phyloP scores from a whole-genome alignment of 148 eudicot genomes.

The Chenopodium berlandieri region DNA sequence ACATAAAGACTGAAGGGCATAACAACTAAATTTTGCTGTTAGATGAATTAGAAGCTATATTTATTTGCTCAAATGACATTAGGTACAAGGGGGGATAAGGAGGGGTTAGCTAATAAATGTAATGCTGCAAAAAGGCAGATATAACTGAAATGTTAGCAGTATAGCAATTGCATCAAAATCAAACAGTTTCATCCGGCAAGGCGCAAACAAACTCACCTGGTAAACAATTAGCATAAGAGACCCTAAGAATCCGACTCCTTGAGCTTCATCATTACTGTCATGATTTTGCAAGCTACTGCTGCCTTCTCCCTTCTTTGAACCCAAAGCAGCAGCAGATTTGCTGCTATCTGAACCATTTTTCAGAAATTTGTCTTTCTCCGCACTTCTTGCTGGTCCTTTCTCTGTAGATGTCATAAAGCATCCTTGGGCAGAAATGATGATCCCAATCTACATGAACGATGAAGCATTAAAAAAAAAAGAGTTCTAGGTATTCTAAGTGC shows the following conservation, averaged over 20 bases:
- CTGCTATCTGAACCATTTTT: slow-evolving; percentile 28
- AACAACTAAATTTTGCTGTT: not conserved
- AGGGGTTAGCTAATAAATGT: too few species aligned
- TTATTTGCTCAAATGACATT: too few species aligned
- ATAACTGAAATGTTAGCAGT: not conserved
- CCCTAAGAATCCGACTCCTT: slow-evolving; percentile 44
- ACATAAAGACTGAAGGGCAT: not conserved
- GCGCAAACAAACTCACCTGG: slow-evolving; percentile 43
- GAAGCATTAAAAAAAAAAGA: not conserved
- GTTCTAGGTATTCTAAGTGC: too few species aligned
- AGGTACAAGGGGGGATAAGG: too few species aligned
- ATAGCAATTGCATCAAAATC: not conserved
- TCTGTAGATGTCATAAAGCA: slow-evolving; percentile 44
- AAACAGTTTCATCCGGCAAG: not conserved
- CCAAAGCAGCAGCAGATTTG: not conserved
- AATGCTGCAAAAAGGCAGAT: not conserved
- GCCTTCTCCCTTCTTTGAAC: slow-evolving; percentile 10
- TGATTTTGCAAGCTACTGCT: slow-evolving; percentile 21
- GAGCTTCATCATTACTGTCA: slow-evolving; percentile 16
- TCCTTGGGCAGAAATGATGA: slow-evolving; percentile 61
- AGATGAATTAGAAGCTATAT: not conserved
- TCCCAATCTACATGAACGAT: slow-evolving; percentile 47
- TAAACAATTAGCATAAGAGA: slow-evolving; percentile 52
- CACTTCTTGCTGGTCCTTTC: slow-evolving; percentile 25
- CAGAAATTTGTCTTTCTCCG: slow-evolving; percentile 37